phyloP scores from a whole-genome alignment of 2,329 filamentous ascomycete genomes.

The Pseudogymnoascus sp. region DNA sequence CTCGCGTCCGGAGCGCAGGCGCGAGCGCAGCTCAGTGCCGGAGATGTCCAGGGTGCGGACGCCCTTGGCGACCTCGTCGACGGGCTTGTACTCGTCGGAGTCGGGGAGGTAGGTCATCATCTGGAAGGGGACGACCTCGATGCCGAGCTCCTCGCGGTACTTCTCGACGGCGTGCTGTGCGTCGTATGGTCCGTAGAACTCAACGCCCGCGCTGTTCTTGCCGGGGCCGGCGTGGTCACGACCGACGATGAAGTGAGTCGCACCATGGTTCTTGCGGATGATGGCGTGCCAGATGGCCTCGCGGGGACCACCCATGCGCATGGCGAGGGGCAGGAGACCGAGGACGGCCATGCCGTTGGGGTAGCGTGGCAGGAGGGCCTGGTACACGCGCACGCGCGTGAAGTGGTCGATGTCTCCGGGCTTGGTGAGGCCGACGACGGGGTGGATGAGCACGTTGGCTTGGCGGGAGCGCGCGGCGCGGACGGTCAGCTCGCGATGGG shows the following conservation, averaged over 20 bases:
- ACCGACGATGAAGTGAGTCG: constrained; percentile 98
- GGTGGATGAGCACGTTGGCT: constrained; percentile 98
- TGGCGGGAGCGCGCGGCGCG: constrained; percentile 91
- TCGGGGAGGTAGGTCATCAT: constrained; percentile 99
- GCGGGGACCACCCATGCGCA: constrained; percentile 97
- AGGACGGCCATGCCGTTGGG: constrained; percentile 98
- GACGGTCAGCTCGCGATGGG: constrained; percentile 95
- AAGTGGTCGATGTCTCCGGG: constrained; percentile 99
- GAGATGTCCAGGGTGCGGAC: constrained; percentile 83
- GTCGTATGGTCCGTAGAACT: constrained; percentile 98
- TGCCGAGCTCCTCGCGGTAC: constrained; percentile 93
- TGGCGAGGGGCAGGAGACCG: constrained; percentile 88
- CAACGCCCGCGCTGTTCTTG: constrained; percentile 94
- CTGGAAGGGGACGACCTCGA: constrained; percentile 98
- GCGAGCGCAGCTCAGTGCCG: constrained; percentile 82
- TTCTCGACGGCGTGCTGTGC: constrained; percentile 94
- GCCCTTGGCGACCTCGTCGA: constrained; percentile 80
- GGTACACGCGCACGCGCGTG: constrained; percentile 96
- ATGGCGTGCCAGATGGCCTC: constrained; percentile 99
- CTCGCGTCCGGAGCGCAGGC: constrained; percentile 83
- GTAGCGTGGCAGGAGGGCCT: constrained; percentile 91
- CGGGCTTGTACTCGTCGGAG: constrained; percentile 89
- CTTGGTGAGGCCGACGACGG: constrained; percentile 96
- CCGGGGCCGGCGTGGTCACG: constrained; percentile 97
- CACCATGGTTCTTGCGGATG: constrained; percentile 99